Evolutionary conservation across 2,329 filamentous ascomycete species (phyloP).

Genomic region (Didymella lethalis): DNA sequence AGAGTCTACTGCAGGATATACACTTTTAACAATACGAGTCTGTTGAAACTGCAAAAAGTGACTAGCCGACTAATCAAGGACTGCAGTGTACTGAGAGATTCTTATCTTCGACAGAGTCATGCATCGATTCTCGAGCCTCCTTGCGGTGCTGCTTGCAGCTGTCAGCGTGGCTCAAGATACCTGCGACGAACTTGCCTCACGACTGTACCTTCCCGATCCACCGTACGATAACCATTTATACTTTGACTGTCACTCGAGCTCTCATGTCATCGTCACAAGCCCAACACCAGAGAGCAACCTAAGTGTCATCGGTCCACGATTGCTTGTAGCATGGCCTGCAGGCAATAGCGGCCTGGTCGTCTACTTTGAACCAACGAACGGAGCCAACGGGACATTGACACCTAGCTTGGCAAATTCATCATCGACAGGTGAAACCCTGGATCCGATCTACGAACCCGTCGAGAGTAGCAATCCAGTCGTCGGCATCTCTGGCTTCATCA

Average conservation of each 20-base stretch:
- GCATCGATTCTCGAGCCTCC: background rate
- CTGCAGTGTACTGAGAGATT: no score
- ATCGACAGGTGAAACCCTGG: constrained; percentile 53
- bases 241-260: constrained; percentile 67
- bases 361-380: constrained; percentile 64
- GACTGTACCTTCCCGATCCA: constrained; percentile 61
- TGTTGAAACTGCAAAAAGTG: no score
- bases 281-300: constrained; percentile 63
- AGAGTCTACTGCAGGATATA: background rate
- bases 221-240: constrained; percentile 73
- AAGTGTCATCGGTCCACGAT: constrained; percentile 63
- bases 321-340: constrained; percentile 69
- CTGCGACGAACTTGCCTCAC: constrained; percentile 27
- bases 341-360: constrained; percentile 68
- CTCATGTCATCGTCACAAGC: constrained; percentile 68
- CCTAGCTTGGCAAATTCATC: constrained; percentile 63
- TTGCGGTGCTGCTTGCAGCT: constrained; percentile 11
- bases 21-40: no score
- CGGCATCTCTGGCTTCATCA: constrained; percentile 62
- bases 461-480: constrained; percentile 54
- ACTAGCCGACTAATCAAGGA: no score
- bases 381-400: constrained; percentile 61
- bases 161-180: constrained; percentile 7
- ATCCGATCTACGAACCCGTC: constrained; percentile 54
- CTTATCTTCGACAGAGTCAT: background rate